Evolutionary conservation across 306 rosid species (phyloP).

Genomic region (Carpinus fangiana): DNA sequence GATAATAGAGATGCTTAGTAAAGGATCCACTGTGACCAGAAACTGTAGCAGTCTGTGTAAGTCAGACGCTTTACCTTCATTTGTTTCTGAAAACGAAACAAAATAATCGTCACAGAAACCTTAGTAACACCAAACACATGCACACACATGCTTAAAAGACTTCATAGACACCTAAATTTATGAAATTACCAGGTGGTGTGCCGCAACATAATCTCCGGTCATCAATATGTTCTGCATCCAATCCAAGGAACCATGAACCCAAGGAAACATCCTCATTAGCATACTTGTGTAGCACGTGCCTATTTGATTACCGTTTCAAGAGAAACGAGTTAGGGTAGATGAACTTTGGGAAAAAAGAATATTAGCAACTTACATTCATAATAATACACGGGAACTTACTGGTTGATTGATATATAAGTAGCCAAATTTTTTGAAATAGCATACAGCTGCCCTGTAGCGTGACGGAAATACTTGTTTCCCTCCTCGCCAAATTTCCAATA

Average conservation of each 20-base stretch:
- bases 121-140: neutral
- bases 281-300: constrained; percentile 60
- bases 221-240: constrained; percentile 61
- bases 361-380: neutral
- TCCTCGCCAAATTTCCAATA: constrained; percentile 65
- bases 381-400: constrained; percentile 32
- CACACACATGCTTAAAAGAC: neutral
- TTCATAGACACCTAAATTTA: neutral
- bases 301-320: constrained; percentile 21
- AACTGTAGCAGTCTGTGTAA: neutral
- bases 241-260: constrained; percentile 61
- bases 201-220: constrained; percentile 68
- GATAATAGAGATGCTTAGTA: neutral
- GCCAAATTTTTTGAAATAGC: constrained; percentile 60
- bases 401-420: constrained; percentile 50
- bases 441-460: constrained; percentile 64
- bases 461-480: constrained; percentile 66
- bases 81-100: neutral
- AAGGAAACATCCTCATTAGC: constrained; percentile 60
- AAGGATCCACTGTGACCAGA: neutral
- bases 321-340: neutral
- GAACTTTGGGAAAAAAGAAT: neutral
- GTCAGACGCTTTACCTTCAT: neutral
- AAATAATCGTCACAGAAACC: neutral
- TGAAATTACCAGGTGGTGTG: constrained; percentile 55